Base-by-base conservation (phyloP, 2,329 filamentous ascomycete genomes). In the Xylariaceae sp. region DNA sequence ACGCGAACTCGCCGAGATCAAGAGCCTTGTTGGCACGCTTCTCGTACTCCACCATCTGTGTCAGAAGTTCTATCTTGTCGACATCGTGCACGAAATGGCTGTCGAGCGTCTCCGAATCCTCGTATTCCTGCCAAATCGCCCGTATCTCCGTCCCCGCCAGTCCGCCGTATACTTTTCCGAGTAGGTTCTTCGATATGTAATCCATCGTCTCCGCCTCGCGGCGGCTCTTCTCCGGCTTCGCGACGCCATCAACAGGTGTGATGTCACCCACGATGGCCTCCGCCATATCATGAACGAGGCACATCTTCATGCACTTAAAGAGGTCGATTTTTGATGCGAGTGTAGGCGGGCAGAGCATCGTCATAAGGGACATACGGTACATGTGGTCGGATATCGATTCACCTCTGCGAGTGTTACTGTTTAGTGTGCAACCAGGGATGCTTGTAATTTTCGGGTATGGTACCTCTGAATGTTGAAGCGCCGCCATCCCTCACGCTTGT, bases 351-450 rank as follows among this genome's bases (percentile, higher is more conserved):
- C 92, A 92, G 64, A 97, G 85, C 87, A 99, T 91, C 63, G 91
- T 92, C 74, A 99, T 92, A 66, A 99, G 85, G 46, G 93, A 92
- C 95, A 99, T 99, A 77, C 95, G 92, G 78, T 98, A 99, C 95
- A 99, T 99, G 82, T 99, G 95, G 78, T 99, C 95, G 51, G 91
- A 85, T 71, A 99, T 97, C 2, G 92, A 96, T 76, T 99, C 95
- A 73, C 91, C 90, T 56, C 83, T 87, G 61, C 5, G 21, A 8
- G 11, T 24, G 16, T 34, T 28, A 11, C 4, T 19, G 24, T 56
- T 53, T 23, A 60, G 58, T 47, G n/a, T 29, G 2, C 2, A 19
- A 21, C 28, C 16, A 23, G 4, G 6, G 14, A n/a, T 4, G 2
- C 19, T 23, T 14, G 12, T 23, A 7, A 29, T 23, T 9, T 16